Evolutionary conservation across 2,329 filamentous ascomycete genomes (phyloP).

Genomic region (Aspergillus pseudoviridinutans): DNA sequence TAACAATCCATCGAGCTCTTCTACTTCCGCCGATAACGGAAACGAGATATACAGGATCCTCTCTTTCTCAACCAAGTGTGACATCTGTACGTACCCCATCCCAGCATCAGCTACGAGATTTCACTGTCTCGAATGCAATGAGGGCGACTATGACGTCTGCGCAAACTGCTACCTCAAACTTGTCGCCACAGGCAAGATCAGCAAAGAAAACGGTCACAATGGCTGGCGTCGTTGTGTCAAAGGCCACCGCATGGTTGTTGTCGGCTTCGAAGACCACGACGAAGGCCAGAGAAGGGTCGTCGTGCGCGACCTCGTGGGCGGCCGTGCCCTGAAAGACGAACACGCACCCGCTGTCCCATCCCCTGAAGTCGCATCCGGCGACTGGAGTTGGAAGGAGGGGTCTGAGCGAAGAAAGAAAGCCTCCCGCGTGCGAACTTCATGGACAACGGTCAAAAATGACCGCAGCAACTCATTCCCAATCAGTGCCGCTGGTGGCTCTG

Average conservation of each 20-base stretch:
- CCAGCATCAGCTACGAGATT: conserved; percentile 65
- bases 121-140: conserved; percentile 74
- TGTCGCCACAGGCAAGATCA: conserved; percentile 61
- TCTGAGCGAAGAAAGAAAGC: conserved; percentile 36
- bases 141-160: conserved; percentile 87
- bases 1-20: conserved; percentile 25
- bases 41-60: conserved; percentile 60
- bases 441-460: conserved; percentile 4
- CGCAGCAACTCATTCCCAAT: conserved; percentile 5
- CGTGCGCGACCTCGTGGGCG: conserved; percentile 72
- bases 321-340: conserved; percentile 63
- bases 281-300: conserved; percentile 66
- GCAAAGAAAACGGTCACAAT: conserved; percentile 67
- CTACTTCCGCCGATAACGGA: conserved; percentile 29
- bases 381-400: conserved; percentile 44
- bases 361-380: conserved; percentile 26
- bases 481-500: neutral
- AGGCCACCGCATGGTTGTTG: conserved; percentile 78
- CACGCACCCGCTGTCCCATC: conserved; percentile 34
- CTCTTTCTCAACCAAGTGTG: conserved; percentile 71
- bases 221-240: conserved; percentile 81
- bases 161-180: conserved; percentile 69
- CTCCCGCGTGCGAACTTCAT: conserved; percentile 25
- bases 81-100: conserved; percentile 71
- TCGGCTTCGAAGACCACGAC: conserved; percentile 68